phyloP scores from a whole-genome alignment of 805 yeast species.

The Nakazawaea anatomiae region DNA sequence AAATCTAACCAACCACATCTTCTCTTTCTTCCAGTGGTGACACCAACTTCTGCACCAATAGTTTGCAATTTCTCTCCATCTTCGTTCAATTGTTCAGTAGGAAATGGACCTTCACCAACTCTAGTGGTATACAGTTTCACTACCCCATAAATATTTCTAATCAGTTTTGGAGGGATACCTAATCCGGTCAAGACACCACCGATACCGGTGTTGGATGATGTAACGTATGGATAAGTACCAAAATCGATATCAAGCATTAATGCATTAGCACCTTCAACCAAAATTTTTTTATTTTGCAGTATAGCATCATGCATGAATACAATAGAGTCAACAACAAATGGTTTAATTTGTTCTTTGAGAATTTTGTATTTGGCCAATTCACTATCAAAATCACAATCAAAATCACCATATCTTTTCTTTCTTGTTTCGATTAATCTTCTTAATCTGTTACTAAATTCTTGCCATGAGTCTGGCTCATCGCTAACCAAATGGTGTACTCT shows the following conservation, averaged over 20 bases:
- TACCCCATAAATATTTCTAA: constrained; percentile 84
- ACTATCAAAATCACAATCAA: constrained; percentile 77
- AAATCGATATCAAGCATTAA: constrained; percentile 95
- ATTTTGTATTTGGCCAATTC: constrained; percentile 75
- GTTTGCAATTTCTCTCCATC: constrained; percentile 82
- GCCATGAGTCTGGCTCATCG: constrained; percentile 90
- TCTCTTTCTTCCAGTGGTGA: constrained; percentile 97
- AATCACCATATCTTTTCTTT: constrained; percentile 86
- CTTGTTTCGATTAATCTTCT: constrained; percentile 75
- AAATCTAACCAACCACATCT: constrained; percentile 99
- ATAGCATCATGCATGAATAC: constrained; percentile 78
- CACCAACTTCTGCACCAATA: constrained; percentile 96
- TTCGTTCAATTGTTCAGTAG: constrained; percentile 89
- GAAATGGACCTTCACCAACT: constrained; percentile 99
- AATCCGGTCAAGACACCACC: constrained; percentile 98
- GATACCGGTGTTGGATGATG: constrained; percentile 92
- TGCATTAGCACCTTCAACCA: constrained; percentile 98
- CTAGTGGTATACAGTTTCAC: constrained; percentile 98
- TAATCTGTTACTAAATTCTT: constrained; percentile 75
- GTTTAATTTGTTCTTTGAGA: constrained; percentile 69
- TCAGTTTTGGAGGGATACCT: constrained; percentile 87
- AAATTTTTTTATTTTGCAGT: constrained; percentile 70
- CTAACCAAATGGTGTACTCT: constrained; percentile 94
- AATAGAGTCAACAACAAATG: constrained; percentile 92
- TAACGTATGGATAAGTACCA: constrained; percentile 97